Conservation (phyloP, 1,139 yeast genomes). For the Taphrina sp. region DNA sequence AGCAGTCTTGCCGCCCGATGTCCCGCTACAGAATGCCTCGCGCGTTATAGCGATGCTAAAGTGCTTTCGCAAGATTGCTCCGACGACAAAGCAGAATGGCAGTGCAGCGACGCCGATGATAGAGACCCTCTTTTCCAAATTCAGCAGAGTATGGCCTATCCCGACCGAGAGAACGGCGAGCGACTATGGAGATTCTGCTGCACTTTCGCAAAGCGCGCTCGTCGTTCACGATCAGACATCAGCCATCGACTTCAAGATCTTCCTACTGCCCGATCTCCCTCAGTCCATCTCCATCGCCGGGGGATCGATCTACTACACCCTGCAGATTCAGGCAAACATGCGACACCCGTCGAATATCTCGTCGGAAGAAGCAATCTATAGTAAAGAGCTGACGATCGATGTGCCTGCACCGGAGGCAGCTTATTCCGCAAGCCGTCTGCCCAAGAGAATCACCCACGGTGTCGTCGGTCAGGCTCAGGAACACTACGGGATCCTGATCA, state of each 20-base stretch:
- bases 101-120: slow-evolving; percentile 13
- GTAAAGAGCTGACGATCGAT: slow-evolving; percentile 18
- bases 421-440: slow-evolving; percentile 20
- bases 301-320: slow-evolving; percentile 27
- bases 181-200: neutral
- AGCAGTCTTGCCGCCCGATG: slow-evolving; percentile 7
- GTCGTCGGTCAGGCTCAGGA: slow-evolving; percentile 25
- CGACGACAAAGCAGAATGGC: neutral
- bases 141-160: slow-evolving; percentile 24
- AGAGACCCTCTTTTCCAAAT: slow-evolving; percentile 18
- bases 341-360: neutral
- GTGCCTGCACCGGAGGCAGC: slow-evolving; percentile 30
- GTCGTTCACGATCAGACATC: slow-evolving; percentile 9
- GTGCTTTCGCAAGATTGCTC: slow-evolving; percentile 25
- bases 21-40: slow-evolving; percentile 22
- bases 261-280: slow-evolving; percentile 21
- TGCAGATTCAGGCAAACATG: slow-evolving; percentile 24
- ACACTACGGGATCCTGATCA: slow-evolving; percentile 89
- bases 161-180: neutral
- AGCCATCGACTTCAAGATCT: slow-evolving; percentile 13
- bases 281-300: slow-evolving; percentile 21
- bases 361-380: slow-evolving; percentile 15
- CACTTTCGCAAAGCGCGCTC: slow-evolving; percentile 3
- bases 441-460: slow-evolving; percentile 27
- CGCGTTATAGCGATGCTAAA: slow-evolving; percentile 31